phyloP scores from a whole-genome alignment of 148 eudicot species.

The Cornus kousa region DNA sequence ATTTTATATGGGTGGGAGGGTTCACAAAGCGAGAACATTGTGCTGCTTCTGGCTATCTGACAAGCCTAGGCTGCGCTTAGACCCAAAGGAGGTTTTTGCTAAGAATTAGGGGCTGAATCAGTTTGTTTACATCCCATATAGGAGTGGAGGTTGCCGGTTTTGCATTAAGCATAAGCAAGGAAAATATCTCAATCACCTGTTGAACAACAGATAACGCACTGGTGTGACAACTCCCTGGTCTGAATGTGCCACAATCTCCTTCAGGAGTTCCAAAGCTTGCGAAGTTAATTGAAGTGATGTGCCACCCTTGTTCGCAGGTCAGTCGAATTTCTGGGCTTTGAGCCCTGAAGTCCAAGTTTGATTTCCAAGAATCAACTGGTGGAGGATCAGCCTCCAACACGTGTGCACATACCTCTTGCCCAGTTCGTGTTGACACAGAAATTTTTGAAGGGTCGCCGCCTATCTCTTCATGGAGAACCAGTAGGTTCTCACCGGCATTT shows the following conservation, averaged over 20 bases:
- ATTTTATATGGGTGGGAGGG: no score
- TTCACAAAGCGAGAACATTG: no score
- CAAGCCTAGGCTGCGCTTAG: background rate
- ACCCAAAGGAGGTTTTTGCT: background rate
- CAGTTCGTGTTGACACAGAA: constrained; percentile 24
- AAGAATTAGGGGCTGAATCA: background rate
- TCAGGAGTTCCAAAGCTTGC: constrained; percentile 49
- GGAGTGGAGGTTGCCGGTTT: background rate
- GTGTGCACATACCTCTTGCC: constrained; percentile 33
- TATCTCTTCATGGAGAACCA: constrained; percentile 52
- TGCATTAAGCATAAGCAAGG: background rate
- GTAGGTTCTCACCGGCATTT: constrained; percentile 39
- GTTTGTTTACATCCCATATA: background rate
- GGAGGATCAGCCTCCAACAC: constrained; percentile 42
- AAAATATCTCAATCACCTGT: constrained; percentile 22
- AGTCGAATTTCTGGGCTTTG: constrained; percentile 33
- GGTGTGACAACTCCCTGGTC: constrained; percentile 37
- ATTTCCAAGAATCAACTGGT: constrained; percentile 40
- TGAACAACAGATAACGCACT: constrained; percentile 25
- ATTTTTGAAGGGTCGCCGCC: constrained; percentile 52
- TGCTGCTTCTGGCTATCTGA: no score
- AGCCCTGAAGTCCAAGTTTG: constrained; percentile 13
- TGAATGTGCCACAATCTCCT: constrained; percentile 41
- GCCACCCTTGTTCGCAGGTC: constrained; percentile 40
- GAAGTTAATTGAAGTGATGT: constrained; percentile 31